Base-by-base conservation (phyloP, 169 alveolate genomes). In the Eimeria necatrix region DNA sequence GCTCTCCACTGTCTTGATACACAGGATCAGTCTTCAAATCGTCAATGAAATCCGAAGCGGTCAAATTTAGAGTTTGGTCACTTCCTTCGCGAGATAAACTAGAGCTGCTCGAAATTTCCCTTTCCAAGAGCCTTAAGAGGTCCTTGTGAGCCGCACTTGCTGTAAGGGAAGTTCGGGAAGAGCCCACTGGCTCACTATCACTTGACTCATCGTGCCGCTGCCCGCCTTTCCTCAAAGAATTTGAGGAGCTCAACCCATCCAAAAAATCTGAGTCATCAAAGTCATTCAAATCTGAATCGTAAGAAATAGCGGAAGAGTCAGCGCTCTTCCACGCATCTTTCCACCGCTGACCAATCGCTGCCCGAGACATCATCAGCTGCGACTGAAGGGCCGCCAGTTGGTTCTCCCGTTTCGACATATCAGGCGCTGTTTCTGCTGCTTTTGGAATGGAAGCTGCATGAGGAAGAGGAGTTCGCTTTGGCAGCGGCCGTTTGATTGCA, bases 321-420 rank as follows among this genome's bases (percentile, higher is more conserved):
- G 74, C 74, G 70, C 74, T 81, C 9, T 61, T 59, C 91, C 73
- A 56, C 16, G 91, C 74, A n/a, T 81, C 91, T 18, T 81, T 51
- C 91, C 91, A 81, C 68, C 91, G 73, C 91, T 81, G 91, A 3
- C 91, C 91, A 20, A 81, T 81, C 20, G 53, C 60, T 48, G 91
- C 91, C 71, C 91, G 91, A 22, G 91, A 81, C 91, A 22, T 81
- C 91, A 53, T 20, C 70, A 81, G 91, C 71, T 56, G 71, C 16
- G 91, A 81, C 73, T 81, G 91, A 8, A 81, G 74, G 20, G 74
- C 74, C 8, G 91, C 91, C 51, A 81, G 74, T n/a, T 81, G 74
- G 9, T 51, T 73, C 74, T 81, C 46, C 56, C 91, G 24, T 76
- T 51, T 56, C 14, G 49, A 4, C 18, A 32, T 51, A 9, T 24